Base-by-base conservation (phyloP, 139 green algal species). In the Ettlia oleoabundans region DNA sequence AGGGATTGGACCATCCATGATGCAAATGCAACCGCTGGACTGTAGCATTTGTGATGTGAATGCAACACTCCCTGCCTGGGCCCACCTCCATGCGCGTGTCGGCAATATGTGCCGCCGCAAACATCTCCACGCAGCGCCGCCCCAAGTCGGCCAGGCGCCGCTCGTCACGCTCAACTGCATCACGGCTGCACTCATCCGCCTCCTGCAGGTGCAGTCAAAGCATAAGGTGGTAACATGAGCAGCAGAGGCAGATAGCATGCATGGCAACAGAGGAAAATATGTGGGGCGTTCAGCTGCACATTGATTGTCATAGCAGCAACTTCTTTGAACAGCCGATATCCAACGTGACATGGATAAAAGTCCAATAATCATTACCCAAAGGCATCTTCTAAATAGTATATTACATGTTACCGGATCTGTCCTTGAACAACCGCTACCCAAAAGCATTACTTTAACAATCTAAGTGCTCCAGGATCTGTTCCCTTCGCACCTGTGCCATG, bases 121-220 rank as follows among this genome's bases (percentile, higher is more conserved):
- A 97, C 91, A 98, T 96, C 89, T 99, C 96, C 72, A 99, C 89
- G 1, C 92, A 96, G 30, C 86, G 86, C 15, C 92, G 88, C 1
- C 96, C 96, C 66, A 99, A 92, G 87, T 98, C 95, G 0, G 92
- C 93, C 67, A 99, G 88, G 24, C 95, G 89, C 83, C 88, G 86
- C 92, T 99, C 96, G 62, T 99, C 96, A 19, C 95, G 89, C 85
- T 98, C 93, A 32, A 96, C 90, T 0, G 67, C 87, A 81, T 97
- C 95, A n/a, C 89, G 88, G 63, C 78, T 85, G 66, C 76, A 87
- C 40, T 91, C 87, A 61, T 91, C 87, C 10, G 67, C 41, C 28
- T 93, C 92, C 70, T 94, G 76, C 41, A 24, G 22, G 43, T 43
- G 26, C 30, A 33, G 5, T 19, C 63, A 30, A 81, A 21, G 58